phyloP scores from a whole-genome alignment of 345 rosid genomes.

The Corymbia maculata region DNA sequence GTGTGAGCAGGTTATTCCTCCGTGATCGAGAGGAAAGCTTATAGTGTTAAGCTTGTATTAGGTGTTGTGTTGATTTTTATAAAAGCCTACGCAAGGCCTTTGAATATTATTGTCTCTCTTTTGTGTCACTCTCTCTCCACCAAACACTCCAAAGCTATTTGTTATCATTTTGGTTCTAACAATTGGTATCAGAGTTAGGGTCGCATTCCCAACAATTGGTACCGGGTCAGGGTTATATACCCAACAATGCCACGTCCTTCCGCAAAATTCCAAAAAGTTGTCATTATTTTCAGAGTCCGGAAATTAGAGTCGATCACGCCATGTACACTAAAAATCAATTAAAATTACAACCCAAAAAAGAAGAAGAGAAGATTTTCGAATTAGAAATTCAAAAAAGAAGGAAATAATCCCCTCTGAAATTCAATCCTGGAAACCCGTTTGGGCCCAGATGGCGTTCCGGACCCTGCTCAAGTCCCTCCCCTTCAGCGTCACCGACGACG shows the following conservation, averaged over 20 bases:
- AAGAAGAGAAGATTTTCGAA: background rate
- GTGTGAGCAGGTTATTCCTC: too few species aligned
- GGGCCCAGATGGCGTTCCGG: slow-evolving; percentile 7
- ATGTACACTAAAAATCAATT: background rate
- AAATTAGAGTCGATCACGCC: background rate
- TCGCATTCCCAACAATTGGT: too few species aligned
- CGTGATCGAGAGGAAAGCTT: too few species aligned
- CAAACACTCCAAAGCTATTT: too few species aligned
- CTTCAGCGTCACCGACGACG: slow-evolving; percentile 6
- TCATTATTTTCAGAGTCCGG: background rate
- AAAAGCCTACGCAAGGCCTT: too few species aligned
- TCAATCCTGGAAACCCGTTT: slow-evolving; percentile 3
- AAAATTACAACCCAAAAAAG: background rate
- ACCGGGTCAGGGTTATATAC: too few species aligned
- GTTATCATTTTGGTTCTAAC: too few species aligned
- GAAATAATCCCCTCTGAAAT: background rate
- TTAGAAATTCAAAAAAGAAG: background rate
- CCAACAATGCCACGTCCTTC: background rate
- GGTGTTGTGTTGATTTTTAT: too few species aligned
- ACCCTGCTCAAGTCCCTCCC: slow-evolving; percentile 11
- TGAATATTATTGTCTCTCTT: too few species aligned
- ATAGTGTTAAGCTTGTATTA: too few species aligned
- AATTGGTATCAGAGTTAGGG: too few species aligned
- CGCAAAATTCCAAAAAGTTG: background rate
- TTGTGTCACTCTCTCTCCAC: too few species aligned